Conservation (phyloP, 139 green algal genomes). For the Picochlorum sp. region DNA sequence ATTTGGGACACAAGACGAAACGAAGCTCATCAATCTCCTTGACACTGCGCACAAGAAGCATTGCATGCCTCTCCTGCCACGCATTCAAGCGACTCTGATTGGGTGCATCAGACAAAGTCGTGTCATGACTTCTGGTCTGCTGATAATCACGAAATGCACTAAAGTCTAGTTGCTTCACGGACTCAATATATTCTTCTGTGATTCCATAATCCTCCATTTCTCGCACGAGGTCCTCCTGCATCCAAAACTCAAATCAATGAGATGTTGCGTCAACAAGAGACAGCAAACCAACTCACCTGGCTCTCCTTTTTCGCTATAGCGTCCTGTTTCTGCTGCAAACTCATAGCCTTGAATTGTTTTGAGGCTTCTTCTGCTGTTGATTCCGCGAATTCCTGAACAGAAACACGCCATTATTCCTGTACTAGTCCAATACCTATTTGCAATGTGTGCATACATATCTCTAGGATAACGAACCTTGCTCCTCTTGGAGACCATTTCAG, state of each 20-base stretch:
- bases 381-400: constrained; percentile 26
- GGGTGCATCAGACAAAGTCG: background rate
- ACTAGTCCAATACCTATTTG: background rate
- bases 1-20: constrained; percentile 69
- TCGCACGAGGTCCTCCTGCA: background rate
- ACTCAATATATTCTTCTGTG: constrained; percentile 27
- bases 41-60: constrained; percentile 45
- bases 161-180: constrained; percentile 49
- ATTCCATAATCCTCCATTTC: constrained; percentile 33
- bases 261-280: background rate
- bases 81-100: constrained; percentile 30
- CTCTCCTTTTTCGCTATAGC: background rate
- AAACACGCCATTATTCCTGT: background rate
- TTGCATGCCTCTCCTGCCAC: constrained; percentile 62
- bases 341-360: constrained; percentile 20
- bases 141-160: constrained; percentile 31
- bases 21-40: constrained; percentile 73
- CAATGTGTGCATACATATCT: background rate
- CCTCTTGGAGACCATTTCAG: constrained; percentile 19
- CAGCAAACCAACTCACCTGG: background rate
- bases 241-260: background rate
- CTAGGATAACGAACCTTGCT: constrained; percentile 14
- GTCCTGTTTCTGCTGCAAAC: constrained; percentile 19
- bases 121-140: background rate
- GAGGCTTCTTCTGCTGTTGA: constrained; percentile 23